Percentiles rank a stretch among this genome's conserved stretches.
Evolutionary conservation across 2,329 filamentous ascomycete species (phyloP).

Genomic region (Grosmannia penicillata): DNA sequence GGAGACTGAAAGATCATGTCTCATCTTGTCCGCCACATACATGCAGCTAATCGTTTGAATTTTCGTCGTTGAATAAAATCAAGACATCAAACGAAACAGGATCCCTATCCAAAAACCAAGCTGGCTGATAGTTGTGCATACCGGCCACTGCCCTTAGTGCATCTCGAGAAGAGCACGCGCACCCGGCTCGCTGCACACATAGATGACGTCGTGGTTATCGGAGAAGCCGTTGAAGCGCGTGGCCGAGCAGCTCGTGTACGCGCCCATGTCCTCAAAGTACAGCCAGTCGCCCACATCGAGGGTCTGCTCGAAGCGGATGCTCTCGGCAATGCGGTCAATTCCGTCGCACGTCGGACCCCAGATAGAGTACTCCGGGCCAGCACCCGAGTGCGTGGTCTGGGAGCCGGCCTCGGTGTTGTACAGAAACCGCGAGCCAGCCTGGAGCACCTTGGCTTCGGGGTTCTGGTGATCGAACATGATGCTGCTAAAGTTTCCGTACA

Average conservation of each 20-base stretch:
- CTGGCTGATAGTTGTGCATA: too few species aligned
- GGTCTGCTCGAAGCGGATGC: constrained; percentile 59
- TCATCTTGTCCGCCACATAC: too few species aligned
- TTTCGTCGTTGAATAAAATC: too few species aligned
- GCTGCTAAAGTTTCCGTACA: constrained; percentile 97
- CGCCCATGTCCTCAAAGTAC: constrained; percentile 97
- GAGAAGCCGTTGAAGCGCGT: constrained; percentile 97
- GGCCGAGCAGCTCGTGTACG: constrained; percentile 95
- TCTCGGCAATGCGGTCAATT: constrained; percentile 84
- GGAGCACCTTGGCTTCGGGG: constrained; percentile 69
- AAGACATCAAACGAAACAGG: too few species aligned
- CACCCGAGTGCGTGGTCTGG: constrained; percentile 20
- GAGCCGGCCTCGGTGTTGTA: constrained; percentile 30
- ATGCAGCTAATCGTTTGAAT: too few species aligned
- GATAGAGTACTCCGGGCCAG: constrained; percentile 73
- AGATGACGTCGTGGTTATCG: constrained; percentile 82
- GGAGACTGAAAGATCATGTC: too few species aligned
- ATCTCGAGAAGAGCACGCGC: constrained; percentile 53
- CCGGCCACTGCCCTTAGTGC: too few species aligned
- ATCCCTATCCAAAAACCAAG: too few species aligned
- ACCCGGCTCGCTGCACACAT: constrained; percentile 86
- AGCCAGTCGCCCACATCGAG: constrained; percentile 94
- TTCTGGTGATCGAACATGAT: constrained; percentile 99
- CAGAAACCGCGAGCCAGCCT: constrained; percentile 39
- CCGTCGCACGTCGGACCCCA: constrained; percentile 98